Percentiles rank a stretch among this genome's conserved stretches.
Conservation (phyloP, 2,329 filamentous ascomycete species). For the Canariomyces notabilis region DNA sequence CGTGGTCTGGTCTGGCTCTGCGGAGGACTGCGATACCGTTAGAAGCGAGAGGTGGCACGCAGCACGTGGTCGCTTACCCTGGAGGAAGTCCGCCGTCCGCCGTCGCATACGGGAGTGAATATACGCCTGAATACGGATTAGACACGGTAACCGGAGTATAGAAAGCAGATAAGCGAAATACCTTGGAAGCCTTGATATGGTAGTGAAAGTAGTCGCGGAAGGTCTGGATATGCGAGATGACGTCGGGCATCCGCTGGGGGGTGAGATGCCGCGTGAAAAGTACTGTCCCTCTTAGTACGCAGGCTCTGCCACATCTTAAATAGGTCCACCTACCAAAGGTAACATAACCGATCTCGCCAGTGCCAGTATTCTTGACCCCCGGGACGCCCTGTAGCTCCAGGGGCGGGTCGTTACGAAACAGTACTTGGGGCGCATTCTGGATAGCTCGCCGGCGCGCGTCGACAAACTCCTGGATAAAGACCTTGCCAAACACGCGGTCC, state of each 20-base stretch:
- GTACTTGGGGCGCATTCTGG: slow-evolving; percentile 95
- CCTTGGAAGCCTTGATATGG: slow-evolving; percentile 98
- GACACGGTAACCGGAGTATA: neutral
- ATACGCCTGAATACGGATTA: slow-evolving; percentile 58
- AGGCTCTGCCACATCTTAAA: neutral
- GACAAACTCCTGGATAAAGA: slow-evolving; percentile 98
- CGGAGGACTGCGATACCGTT: slow-evolving; percentile 65
- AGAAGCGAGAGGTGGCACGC: neutral
- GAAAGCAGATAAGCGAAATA: slow-evolving; percentile 28
- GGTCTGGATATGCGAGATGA: slow-evolving; percentile 98
- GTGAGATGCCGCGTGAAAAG: slow-evolving; percentile 94
- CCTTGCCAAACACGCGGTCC: slow-evolving; percentile 93
- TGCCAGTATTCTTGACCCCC: slow-evolving; percentile 70
- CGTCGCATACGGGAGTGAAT: slow-evolving; percentile 98
- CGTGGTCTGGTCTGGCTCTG: slow-evolving; percentile 87
- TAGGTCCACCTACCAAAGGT: slow-evolving; percentile 73
- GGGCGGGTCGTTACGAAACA: slow-evolving; percentile 92
- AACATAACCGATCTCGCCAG: slow-evolving; percentile 90
- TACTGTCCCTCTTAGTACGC: slow-evolving; percentile 48
- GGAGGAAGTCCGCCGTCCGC: slow-evolving; percentile 95
- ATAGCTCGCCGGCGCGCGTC: slow-evolving; percentile 92
- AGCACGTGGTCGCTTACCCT: slow-evolving; percentile 57
- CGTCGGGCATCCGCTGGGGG: slow-evolving; percentile 81
- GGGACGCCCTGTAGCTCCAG: slow-evolving; percentile 84
- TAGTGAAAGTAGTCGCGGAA: slow-evolving; percentile 99